These are phyloP conservation scores for Pseudocercospora fijiensis DNA, from an alignment of 2,329 filamentous ascomycete species.

Conservation along the genomic window DNA sequence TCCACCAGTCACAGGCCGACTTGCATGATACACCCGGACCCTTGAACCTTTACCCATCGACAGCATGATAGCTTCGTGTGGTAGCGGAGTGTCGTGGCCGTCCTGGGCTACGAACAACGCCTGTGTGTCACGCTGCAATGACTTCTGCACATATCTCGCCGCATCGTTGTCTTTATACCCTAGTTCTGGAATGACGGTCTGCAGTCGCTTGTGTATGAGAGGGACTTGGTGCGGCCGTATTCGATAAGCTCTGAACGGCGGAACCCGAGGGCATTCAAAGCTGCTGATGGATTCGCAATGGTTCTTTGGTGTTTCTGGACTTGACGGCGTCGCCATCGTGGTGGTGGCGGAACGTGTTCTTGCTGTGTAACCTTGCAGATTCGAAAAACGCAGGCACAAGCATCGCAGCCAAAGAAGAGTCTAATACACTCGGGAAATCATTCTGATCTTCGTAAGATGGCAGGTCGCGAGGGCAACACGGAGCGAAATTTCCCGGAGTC, in stretches of 20 bases:
- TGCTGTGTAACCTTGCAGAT: not conserved
- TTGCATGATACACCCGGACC: constrained; percentile 13
- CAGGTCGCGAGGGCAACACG: not conserved
- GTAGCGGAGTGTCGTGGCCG: constrained; percentile 9
- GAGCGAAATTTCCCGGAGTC: not conserved
- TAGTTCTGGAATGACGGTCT: constrained; percentile 6
- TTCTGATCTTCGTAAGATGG: not conserved
- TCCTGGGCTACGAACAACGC: constrained; percentile 15
- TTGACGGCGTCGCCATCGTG: not conserved
- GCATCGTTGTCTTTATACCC: constrained; percentile 10
- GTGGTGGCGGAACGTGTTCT: not conserved
- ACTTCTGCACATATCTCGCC: constrained; percentile 11
- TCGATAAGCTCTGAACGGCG: constrained; percentile 11
- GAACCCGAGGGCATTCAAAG: constrained; percentile 2
- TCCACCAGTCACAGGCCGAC: not conserved
- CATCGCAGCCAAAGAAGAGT: not conserved
- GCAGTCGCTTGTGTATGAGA: constrained; percentile 14
- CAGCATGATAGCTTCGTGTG: constrained; percentile 15
- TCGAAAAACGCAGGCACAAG: not conserved
- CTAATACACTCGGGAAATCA: not conserved
- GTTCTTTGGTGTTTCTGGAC: not conserved
- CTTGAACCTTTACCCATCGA: constrained; percentile 12
- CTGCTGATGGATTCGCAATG: constrained; percentile 4
- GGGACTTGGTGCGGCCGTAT: constrained; percentile 12
- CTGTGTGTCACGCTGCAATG: constrained; percentile 14